Percentiles rank a stretch among this genome's conserved stretches.
These are phyloP conservation scores for Hypoxylon sp. DNA, from an alignment of 2,329 filamentous ascomycete species.

Conservation along the genomic window DNA sequence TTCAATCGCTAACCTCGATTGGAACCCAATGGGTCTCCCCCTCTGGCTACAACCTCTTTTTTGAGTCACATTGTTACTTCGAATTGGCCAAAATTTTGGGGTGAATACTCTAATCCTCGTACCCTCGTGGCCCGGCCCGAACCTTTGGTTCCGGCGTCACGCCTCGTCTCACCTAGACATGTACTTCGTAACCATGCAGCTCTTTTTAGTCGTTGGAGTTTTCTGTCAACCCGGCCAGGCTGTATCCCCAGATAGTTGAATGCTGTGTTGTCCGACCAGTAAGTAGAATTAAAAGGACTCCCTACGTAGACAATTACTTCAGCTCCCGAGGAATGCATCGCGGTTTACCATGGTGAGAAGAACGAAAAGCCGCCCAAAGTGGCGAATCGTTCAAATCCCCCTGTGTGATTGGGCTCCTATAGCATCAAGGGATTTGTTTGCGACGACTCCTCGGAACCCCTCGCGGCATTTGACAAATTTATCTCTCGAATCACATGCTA, in stretches of 20 bases:
- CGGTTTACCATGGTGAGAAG: conserved; percentile 33
- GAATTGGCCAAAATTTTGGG: conserved; percentile 35
- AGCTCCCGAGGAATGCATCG: conserved; percentile 19
- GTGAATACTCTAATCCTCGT: conserved; percentile 37
- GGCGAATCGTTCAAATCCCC: conserved; percentile 38
- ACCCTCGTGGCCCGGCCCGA: conserved; percentile 46
- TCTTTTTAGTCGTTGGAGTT: conserved; percentile 6
- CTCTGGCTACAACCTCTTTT: conserved; percentile 26
- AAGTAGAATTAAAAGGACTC: conserved; percentile 21
- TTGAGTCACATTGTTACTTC: conserved; percentile 41
- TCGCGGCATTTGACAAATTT: conserved; percentile 42
- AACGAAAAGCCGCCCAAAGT: conserved; percentile 45
- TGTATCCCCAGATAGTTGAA: conserved; percentile 12
- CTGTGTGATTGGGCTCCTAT: conserved; percentile 46
- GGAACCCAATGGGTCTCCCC: conserved; percentile 43
- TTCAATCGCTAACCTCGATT: conserved; percentile 46
- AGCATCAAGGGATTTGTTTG: conserved; percentile 38
- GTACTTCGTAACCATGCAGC: conserved; percentile 21
- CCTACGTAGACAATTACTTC: conserved; percentile 19
- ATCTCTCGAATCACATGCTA: conserved; percentile 37
- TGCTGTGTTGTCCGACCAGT: conserved; percentile 24
- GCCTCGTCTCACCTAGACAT: conserved; percentile 39
- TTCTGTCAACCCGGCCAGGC: conserved; percentile 24
- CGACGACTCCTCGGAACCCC: conserved; percentile 33
- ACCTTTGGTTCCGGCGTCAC: conserved; percentile 44